These are phyloP conservation scores for Dothiorella sarmentorum DNA, from an alignment of 2,329 filamentous ascomycete genomes.

Conservation along the genomic window DNA sequence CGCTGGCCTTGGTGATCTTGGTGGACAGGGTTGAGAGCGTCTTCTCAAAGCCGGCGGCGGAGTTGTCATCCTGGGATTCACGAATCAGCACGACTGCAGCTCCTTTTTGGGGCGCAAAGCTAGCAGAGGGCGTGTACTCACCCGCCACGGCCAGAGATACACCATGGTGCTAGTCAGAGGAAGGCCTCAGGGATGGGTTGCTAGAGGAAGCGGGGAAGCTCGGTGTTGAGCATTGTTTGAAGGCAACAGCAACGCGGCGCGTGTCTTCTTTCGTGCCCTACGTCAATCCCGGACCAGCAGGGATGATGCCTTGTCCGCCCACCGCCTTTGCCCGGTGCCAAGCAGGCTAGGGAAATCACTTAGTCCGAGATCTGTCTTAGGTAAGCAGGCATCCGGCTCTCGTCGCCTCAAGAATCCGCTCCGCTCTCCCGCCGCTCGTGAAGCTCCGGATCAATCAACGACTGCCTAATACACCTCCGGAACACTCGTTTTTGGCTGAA, in stretches of 20 bases:
- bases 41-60: constrained; percentile 91
- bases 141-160: constrained; percentile 82
- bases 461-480: neutral
- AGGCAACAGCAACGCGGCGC: constrained; percentile 5
- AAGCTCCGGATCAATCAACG: neutral
- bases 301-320: neutral
- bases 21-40: constrained; percentile 74
- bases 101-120: neutral
- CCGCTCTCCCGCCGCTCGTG: neutral
- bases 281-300: constrained; percentile 9
- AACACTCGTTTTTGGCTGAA: constrained; percentile 23
- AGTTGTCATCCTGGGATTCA: constrained; percentile 65
- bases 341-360: neutral
- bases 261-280: constrained; percentile 13
- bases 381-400: neutral
- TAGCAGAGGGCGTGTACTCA: constrained; percentile 38
- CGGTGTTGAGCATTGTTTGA: constrained; percentile 11
- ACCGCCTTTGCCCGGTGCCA: too few species aligned
- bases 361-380: neutral
- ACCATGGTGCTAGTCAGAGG: constrained; percentile 58
- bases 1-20: constrained; percentile 74
- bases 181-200: neutral
- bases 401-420: neutral
- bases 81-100: constrained; percentile 15
- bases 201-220: neutral